These are phyloP conservation scores for Saturnispora quitensis DNA, from an alignment of 805 yeast genomes.

Conservation along the genomic window DNA sequence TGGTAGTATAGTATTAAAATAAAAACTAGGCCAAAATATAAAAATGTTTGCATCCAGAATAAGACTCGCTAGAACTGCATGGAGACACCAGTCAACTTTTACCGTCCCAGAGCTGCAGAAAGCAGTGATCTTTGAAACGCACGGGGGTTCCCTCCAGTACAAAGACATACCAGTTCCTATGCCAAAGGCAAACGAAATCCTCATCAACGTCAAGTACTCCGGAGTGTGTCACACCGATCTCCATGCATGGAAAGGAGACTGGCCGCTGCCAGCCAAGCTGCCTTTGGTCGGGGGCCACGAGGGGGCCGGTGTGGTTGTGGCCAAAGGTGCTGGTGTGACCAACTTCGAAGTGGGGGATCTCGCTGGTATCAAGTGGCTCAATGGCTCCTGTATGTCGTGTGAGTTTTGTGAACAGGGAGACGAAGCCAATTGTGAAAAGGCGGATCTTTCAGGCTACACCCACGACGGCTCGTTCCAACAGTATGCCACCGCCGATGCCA, in stretches of 20 bases:
- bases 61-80: constrained; percentile 14
- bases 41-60: constrained; percentile 17
- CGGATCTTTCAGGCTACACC: constrained; percentile 67
- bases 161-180: constrained; percentile 65
- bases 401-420: constrained; percentile 50
- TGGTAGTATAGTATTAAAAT: too few species aligned
- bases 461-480: constrained; percentile 56
- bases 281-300: constrained; percentile 69
- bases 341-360: constrained; percentile 56
- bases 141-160: constrained; percentile 55
- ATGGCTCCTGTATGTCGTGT: constrained; percentile 57
- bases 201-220: constrained; percentile 60
- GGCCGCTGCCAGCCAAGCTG: constrained; percentile 51
- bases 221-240: constrained; percentile 72
- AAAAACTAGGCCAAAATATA: background rate
- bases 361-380: constrained; percentile 64
- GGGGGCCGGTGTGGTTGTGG: constrained; percentile 67
- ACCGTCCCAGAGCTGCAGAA: constrained; percentile 54
- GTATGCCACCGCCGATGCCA: constrained; percentile 45
- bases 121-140: constrained; percentile 61
- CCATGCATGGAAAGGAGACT: constrained; percentile 68
- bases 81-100: constrained; percentile 22
- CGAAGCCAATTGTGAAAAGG: constrained; percentile 60
- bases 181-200: constrained; percentile 56
- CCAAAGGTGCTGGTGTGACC: constrained; percentile 47